Conservation (phyloP, 192 early-diverging fungal genomes). For the Coemansia reversa region DNA sequence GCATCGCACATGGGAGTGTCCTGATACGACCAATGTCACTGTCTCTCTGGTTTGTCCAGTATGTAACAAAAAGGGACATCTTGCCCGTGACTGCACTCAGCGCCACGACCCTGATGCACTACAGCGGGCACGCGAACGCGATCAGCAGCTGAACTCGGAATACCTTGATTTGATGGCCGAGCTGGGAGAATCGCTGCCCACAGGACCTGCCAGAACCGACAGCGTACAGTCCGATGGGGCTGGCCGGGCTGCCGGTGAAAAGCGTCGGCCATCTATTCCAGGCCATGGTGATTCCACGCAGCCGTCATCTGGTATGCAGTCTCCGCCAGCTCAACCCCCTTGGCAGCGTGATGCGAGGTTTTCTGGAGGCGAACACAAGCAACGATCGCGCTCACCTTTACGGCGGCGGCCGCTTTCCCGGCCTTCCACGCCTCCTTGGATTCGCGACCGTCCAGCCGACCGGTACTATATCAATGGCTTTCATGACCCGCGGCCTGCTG, state of each 20-base stretch:
- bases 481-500: constrained; percentile 9
- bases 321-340: constrained; percentile 20
- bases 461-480: constrained; percentile 20
- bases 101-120: constrained; percentile 80
- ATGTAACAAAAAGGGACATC: constrained; percentile 89
- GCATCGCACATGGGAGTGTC: constrained; percentile 90
- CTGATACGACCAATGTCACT: constrained; percentile 84
- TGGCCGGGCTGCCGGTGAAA: not conserved
- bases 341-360: constrained; percentile 31
- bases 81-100: constrained; percentile 88
- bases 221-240: not conserved
- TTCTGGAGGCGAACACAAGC: constrained; percentile 9
- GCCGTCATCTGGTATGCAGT: constrained; percentile 10
- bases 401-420: constrained; percentile 19
- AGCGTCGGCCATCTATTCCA: constrained; percentile 3
- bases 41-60: constrained; percentile 82
- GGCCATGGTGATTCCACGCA: not conserved
- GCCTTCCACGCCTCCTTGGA: constrained; percentile 44
- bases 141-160: constrained; percentile 86
- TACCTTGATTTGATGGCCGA: constrained; percentile 95
- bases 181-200: constrained; percentile 65
- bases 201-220: not conserved
- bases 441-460: constrained; percentile 30
- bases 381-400: constrained; percentile 24
- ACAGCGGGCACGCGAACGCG: constrained; percentile 69